These are phyloP conservation scores for Straminergon stramineum DNA, from an alignment of 225 moss, liverwort and hornwort species.

Conservation along the genomic window DNA sequence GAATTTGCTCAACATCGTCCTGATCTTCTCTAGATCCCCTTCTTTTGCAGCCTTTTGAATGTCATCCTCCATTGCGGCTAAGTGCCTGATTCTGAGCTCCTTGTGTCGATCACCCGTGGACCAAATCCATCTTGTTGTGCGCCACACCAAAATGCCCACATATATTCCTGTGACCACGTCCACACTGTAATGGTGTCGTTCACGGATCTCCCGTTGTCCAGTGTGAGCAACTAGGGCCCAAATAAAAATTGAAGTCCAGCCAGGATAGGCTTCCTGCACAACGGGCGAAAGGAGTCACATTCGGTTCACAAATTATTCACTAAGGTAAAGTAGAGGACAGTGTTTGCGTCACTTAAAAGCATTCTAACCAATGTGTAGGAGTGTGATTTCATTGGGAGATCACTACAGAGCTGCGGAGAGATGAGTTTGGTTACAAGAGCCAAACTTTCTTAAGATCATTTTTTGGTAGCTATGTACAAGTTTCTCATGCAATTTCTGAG, in stretches of 20 bases:
- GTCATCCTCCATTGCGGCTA: slow-evolving; percentile 31
- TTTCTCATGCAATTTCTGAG: neutral
- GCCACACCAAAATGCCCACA: slow-evolving; percentile 64
- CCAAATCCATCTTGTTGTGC: slow-evolving; percentile 64
- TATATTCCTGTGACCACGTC: slow-evolving; percentile 66
- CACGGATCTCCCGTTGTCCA: slow-evolving; percentile 78
- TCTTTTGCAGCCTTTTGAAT: slow-evolving; percentile 68
- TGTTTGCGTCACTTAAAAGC: neutral
- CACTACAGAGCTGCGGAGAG: neutral
- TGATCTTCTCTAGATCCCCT: slow-evolving; percentile 59
- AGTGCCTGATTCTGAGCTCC: slow-evolving; percentile 12
- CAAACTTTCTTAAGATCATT: neutral
- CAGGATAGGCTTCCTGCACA: slow-evolving; percentile 74
- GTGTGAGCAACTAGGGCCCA: slow-evolving; percentile 68
- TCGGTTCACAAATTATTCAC: neutral
- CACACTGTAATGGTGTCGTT: slow-evolving; percentile 89
- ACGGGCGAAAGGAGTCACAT: neutral
- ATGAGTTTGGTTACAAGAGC: neutral
- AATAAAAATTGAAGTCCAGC: slow-evolving; percentile 59
- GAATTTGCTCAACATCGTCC: slow-evolving; percentile 35
- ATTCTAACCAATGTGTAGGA: neutral
- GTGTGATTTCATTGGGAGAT: neutral
- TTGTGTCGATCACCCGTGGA: slow-evolving; percentile 26
- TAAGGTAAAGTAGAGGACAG: neutral
- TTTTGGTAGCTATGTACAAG: neutral